Percentiles rank a stretch among this genome's conserved stretches.
Evolutionary conservation across 2,329 filamentous ascomycete genomes (phyloP).

Genomic region (Ophiocordyceps robertsii): DNA sequence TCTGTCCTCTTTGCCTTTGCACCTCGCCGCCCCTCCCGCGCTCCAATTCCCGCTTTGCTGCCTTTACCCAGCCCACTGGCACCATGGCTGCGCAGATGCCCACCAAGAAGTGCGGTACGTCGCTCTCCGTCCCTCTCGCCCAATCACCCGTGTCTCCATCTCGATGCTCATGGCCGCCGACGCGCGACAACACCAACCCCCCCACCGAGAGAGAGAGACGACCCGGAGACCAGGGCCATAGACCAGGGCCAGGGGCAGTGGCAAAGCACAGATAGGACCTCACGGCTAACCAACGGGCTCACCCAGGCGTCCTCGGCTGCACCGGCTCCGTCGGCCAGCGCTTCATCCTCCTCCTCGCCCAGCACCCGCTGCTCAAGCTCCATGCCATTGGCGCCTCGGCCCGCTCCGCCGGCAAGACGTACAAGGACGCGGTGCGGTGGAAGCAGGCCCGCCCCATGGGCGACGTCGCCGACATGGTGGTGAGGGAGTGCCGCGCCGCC

Average conservation of each 20-base stretch:
- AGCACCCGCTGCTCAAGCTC: slow-evolving; percentile 76
- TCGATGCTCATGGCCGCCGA: neutral
- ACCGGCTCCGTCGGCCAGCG: slow-evolving; percentile 92
- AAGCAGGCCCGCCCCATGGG: slow-evolving; percentile 83
- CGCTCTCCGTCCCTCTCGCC: neutral
- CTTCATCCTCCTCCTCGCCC: slow-evolving; percentile 82
- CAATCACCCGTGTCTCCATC: slow-evolving; percentile 2
- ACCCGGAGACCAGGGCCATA: no score
- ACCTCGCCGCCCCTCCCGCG: no score
- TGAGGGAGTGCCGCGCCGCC: slow-evolving; percentile 70
- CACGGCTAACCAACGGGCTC: neutral
- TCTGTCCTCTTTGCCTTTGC: no score
- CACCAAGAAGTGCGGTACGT: slow-evolving; percentile 45
- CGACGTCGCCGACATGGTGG: slow-evolving; percentile 64
- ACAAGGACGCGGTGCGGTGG: slow-evolving; percentile 89
- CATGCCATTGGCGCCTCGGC: slow-evolving; percentile 83
- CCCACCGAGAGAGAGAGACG: neutral
- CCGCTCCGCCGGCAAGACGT: slow-evolving; percentile 82
- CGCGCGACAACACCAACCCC: neutral
- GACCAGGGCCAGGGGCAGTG: no score
- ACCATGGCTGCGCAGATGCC: slow-evolving; percentile 31
- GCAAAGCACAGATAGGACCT: no score
- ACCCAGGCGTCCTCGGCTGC: slow-evolving; percentile 64
- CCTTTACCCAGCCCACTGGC: no score
- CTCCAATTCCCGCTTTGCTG: no score